A percentile compares a stretch with the other conserved stretches of the same genome.
These are phyloP conservation scores for Apophysomyces sp. DNA, from an alignment of 371 early-diverging fungal species.

Conservation along the genomic window DNA sequence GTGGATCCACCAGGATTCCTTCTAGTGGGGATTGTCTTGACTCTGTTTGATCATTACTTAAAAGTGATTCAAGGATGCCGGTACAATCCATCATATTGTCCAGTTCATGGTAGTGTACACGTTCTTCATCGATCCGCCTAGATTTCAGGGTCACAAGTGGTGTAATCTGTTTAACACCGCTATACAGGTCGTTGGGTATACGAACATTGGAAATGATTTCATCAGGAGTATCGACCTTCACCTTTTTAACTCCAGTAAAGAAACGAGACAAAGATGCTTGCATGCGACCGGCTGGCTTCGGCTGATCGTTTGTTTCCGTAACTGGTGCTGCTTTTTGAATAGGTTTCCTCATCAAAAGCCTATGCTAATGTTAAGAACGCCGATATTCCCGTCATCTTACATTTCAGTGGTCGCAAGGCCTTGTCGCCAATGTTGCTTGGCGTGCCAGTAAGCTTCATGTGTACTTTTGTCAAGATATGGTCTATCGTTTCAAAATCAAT, in stretches of 20 bases:
- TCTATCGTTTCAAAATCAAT: conserved; percentile 3
- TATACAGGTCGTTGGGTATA: conserved; percentile 44
- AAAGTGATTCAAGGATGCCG: conserved; percentile 18
- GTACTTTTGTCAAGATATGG: conserved; percentile 26
- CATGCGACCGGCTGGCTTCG: not conserved
- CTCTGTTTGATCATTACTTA: not conserved
- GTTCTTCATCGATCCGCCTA: not conserved
- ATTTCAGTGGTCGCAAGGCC: conserved; percentile 42
- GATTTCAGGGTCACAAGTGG: conserved; percentile 8
- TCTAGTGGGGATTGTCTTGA: conserved; percentile 27
- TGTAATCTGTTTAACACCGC: conserved; percentile 39
- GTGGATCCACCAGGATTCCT: conserved; percentile 64
- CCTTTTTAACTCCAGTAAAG: conserved; percentile 43
- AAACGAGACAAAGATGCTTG: conserved; percentile 41
- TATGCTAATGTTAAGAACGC: not conserved
- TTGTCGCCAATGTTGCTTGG: conserved; percentile 42
- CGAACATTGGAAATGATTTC: conserved; percentile 34
- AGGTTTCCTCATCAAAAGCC: conserved; percentile 6
- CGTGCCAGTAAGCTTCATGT: conserved; percentile 25
- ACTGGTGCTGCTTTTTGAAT: not conserved
- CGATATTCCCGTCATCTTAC: conserved; percentile 14
- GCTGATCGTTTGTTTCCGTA: not conserved
- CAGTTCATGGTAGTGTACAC: conserved; percentile 20
- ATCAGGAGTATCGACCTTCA: conserved; percentile 44
- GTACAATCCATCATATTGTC: conserved; percentile 32